These are phyloP conservation scores for Fusarium buxicola DNA, from an alignment of 2,329 filamentous ascomycete genomes.

Conservation along the genomic window DNA sequence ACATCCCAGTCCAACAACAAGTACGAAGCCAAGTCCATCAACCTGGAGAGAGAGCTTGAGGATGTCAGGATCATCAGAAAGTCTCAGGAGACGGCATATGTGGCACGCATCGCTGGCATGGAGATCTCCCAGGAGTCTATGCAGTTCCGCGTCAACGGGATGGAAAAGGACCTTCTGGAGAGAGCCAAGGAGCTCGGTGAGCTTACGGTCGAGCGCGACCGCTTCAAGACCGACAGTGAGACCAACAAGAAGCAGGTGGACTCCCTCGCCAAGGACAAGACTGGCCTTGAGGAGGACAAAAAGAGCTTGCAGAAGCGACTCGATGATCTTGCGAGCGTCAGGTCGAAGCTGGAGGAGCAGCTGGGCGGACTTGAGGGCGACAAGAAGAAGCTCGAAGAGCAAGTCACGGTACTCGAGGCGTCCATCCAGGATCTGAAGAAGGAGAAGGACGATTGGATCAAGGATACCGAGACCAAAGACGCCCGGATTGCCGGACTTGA, in stretches of 20 bases:
- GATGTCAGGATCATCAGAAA: slow-evolving; percentile 43
- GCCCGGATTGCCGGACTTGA: slow-evolving; percentile 38
- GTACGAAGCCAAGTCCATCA: slow-evolving; percentile 44
- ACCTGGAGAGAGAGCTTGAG: slow-evolving; percentile 43
- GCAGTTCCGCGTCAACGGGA: slow-evolving; percentile 40
- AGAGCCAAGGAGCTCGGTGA: slow-evolving; percentile 41
- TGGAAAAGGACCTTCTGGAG: slow-evolving; percentile 41
- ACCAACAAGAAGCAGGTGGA: slow-evolving; percentile 37
- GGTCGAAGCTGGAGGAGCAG: slow-evolving; percentile 32
- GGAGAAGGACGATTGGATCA: slow-evolving; percentile 38
- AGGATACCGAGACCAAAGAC: slow-evolving; percentile 41
- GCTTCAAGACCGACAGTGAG: slow-evolving; percentile 35
- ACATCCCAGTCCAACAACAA: slow-evolving; percentile 20
- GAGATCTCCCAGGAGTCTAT: slow-evolving; percentile 46
- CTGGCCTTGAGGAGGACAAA: slow-evolving; percentile 41
- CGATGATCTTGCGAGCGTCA: slow-evolving; percentile 31
- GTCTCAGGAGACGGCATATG: slow-evolving; percentile 43
- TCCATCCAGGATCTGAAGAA: slow-evolving; percentile 40
- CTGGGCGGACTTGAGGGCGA: slow-evolving; percentile 38
- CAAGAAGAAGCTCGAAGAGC: slow-evolving; percentile 39
- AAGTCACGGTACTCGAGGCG: slow-evolving; percentile 34
- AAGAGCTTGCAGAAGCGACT: slow-evolving; percentile 35
- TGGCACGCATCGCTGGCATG: slow-evolving; percentile 41
- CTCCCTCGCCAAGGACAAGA: slow-evolving; percentile 35
- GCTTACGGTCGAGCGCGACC: slow-evolving; percentile 42